phyloP scores from a whole-genome alignment of 2,329 filamentous ascomycete species.

The Cryphonectria carpinicola region DNA sequence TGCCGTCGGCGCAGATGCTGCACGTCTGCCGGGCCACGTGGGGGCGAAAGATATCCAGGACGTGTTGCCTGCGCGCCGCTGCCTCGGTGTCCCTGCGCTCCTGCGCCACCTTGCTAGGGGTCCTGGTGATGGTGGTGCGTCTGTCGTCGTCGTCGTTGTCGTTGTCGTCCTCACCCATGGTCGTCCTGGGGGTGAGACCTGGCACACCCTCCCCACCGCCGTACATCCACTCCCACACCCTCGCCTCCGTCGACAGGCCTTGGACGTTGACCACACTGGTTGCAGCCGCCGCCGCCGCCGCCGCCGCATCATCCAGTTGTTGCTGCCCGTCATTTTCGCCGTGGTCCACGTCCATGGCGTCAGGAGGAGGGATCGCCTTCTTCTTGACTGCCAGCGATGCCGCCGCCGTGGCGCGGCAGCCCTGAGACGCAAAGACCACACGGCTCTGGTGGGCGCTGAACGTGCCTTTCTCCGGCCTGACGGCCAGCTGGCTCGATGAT shows the following conservation, averaged over 20 bases:
- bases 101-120: slow-evolving; percentile 6
- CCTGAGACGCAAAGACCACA: slow-evolving; percentile 42
- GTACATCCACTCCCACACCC: slow-evolving; percentile 64
- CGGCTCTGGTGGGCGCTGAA: slow-evolving; percentile 43
- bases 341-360: slow-evolving; percentile 8
- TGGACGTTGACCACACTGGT: slow-evolving; percentile 25
- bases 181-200: slow-evolving; percentile 39
- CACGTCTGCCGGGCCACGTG: slow-evolving; percentile 46
- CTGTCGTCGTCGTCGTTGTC: slow-evolving; percentile 12
- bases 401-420: background rate
- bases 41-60: slow-evolving; percentile 45
- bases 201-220: slow-evolving; percentile 52
- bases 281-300: slow-evolving; percentile 17
- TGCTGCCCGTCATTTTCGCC: background rate
- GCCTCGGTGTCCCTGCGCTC: slow-evolving; percentile 13
- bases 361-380: background rate
- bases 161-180: slow-evolving; percentile 10
- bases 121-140: slow-evolving; percentile 9
- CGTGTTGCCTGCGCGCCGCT: slow-evolving; percentile 12
- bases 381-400: background rate
- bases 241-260: slow-evolving; percentile 56
- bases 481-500: slow-evolving; percentile 52
- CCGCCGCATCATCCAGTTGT: background rate
- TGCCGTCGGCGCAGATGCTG: slow-evolving; percentile 48
- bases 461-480: slow-evolving; percentile 49